Conservation (phyloP, 257 asterid genomes). For the Jacaranda copaia region DNA sequence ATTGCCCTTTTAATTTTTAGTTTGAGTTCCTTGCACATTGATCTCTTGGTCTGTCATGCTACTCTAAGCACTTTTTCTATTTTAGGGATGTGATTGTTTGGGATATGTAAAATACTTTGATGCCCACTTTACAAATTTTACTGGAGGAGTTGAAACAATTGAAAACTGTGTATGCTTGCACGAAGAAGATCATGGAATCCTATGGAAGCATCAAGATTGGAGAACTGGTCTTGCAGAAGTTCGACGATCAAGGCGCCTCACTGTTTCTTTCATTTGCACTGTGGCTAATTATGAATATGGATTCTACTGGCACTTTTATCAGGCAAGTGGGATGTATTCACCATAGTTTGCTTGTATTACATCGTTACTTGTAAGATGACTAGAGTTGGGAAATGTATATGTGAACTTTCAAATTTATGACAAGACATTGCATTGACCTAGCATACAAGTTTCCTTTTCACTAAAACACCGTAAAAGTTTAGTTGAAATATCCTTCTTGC, state of each 20-base stretch:
- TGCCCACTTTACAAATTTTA: conserved; percentile 75
- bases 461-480: neutral
- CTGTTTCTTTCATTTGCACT: conserved; percentile 77
- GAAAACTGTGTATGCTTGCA: conserved; percentile 85
- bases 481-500: neutral
- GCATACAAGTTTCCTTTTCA: neutral
- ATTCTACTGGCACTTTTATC: conserved; percentile 86
- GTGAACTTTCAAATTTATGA: neutral
- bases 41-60: conserved; percentile 18
- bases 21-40: conserved; percentile 24
- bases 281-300: conserved; percentile 85
- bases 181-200: conserved; percentile 81
- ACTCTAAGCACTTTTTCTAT: neutral
- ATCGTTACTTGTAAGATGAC: neutral
- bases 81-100: conserved; percentile 84
- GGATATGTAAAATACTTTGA: conserved; percentile 72
- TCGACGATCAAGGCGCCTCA: conserved; percentile 76
- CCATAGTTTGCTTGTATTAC: neutral
- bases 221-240: conserved; percentile 80
- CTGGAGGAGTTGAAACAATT: conserved; percentile 80
- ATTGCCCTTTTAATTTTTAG: neutral
- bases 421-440: neutral
- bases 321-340: conserved; percentile 46
- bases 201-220: conserved; percentile 93
- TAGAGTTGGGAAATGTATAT: neutral